These are phyloP conservation scores for Septoria petroselini DNA, from an alignment of 2,329 filamentous ascomycete species.

Conservation along the genomic window DNA sequence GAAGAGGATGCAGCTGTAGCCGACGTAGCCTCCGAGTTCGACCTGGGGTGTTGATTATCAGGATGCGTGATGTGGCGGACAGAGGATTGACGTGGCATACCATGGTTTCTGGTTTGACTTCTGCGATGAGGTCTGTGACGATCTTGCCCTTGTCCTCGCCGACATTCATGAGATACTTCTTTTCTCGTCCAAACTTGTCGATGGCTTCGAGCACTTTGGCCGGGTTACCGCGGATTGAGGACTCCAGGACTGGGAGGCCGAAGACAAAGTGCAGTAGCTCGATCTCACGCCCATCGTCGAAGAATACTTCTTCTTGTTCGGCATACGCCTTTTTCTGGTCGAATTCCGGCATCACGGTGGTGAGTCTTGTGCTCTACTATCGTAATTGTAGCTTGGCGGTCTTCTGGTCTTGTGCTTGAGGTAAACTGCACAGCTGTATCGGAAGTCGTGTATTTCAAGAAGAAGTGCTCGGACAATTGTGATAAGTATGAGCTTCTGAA, in stretches of 20 bases:
- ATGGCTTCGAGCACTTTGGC: constrained; percentile 64
- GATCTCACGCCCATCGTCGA: constrained; percentile 69
- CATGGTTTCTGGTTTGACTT: constrained; percentile 65
- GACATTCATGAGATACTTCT: constrained; percentile 77
- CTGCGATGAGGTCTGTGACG: constrained; percentile 64
- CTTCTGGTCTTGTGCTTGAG: neutral
- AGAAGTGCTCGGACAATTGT: neutral
- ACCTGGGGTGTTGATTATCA: constrained; percentile 43
- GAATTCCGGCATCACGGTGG: constrained; percentile 33
- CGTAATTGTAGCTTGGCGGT: too few relatives aligned
- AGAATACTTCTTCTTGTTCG: constrained; percentile 48
- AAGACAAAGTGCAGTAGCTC: constrained; percentile 70
- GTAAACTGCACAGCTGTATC: neutral
- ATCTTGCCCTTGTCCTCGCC: constrained; percentile 71
- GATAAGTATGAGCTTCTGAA: constrained; percentile 1
- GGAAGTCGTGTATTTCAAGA: neutral
- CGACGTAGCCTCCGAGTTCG: constrained; percentile 76
- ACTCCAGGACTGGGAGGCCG: constrained; percentile 57
- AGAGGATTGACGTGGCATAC: constrained; percentile 37
- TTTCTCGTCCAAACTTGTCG: constrained; percentile 63
- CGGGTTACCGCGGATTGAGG: constrained; percentile 60
- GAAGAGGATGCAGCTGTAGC: constrained; percentile 77
- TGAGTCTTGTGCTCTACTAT: neutral
- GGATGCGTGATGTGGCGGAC: too few relatives aligned
- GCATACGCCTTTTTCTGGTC: constrained; percentile 49